Conservation (phyloP, 345 rosid species). For the Brassica juncea region DNA sequence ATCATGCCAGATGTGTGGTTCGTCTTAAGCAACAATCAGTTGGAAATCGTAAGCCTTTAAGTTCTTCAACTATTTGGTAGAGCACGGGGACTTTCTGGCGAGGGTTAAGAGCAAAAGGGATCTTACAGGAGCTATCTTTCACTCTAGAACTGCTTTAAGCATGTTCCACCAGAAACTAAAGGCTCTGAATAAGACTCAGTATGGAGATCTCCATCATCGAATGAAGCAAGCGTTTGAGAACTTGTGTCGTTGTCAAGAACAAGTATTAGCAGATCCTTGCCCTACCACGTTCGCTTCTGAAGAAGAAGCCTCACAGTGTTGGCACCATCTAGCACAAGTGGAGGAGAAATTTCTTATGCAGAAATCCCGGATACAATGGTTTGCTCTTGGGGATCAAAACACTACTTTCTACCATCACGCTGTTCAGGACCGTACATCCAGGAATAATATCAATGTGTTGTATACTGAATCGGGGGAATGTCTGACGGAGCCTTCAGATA, state of each 20-base stretch:
- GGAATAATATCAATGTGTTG: too few relatives aligned
- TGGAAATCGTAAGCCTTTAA: neutral
- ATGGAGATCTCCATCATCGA: neutral
- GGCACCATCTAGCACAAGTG: too few relatives aligned
- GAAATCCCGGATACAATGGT: too few relatives aligned
- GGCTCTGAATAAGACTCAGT: neutral
- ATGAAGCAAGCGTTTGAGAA: neutral
- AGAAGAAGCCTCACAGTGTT: neutral
- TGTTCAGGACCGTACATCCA: too few relatives aligned
- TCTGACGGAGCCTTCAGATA: too few relatives aligned
- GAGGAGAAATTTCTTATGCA: too few relatives aligned
- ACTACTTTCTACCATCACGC: too few relatives aligned
- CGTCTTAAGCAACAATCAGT: neutral
- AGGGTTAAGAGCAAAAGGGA: neutral
- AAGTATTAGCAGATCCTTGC: neutral
- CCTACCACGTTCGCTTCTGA: neutral
- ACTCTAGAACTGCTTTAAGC: neutral
- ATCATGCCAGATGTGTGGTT: neutral
- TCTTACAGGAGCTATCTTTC: too few relatives aligned
- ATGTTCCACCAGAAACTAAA: neutral
- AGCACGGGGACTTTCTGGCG: neutral
- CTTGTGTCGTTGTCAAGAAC: neutral
- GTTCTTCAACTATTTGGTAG: neutral
- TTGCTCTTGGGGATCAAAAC: too few relatives aligned
- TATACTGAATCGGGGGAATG: too few relatives aligned